Conservation (phyloP, 768 basidiomycete species). For the Pleurotus salmoneostramineus region DNA sequence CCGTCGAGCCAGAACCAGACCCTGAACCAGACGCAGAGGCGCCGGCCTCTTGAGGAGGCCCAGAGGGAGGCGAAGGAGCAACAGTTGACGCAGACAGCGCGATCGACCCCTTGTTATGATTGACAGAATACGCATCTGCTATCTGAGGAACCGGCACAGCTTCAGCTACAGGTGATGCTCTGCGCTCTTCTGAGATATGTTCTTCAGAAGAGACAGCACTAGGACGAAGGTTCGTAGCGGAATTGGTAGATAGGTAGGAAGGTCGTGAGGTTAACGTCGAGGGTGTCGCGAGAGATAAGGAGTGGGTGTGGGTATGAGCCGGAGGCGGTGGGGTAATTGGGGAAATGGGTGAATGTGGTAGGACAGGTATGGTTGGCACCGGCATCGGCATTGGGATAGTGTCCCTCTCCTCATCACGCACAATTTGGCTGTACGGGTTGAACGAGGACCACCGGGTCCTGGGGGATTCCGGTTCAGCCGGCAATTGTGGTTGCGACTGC, state of each 20-base stretch:
- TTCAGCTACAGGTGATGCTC: neutral
- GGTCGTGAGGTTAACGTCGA: neutral
- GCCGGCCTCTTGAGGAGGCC: neutral
- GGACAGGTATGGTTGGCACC: neutral
- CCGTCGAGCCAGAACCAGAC: neutral
- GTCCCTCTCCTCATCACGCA: neutral
- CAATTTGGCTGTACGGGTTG: slow-evolving; percentile 2
- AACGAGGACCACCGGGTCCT: slow-evolving; percentile 4
- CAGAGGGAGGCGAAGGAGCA: neutral
- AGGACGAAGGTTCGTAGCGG: no score
- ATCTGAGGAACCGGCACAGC: neutral
- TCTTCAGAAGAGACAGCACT: neutral
- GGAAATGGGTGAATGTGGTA: neutral
- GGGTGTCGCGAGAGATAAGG: neutral
- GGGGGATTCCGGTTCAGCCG: neutral
- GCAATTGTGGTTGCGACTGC: neutral
- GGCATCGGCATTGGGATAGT: neutral
- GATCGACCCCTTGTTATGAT: neutral
- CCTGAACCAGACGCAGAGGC: neutral
- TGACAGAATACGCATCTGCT: neutral
- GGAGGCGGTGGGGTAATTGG: neutral
- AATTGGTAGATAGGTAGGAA: neutral
- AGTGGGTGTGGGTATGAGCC: neutral
- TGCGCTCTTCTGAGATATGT: neutral
- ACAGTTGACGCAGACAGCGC: neutral